phyloP scores from a whole-genome alignment of 768 basidiomycete species.

The Harrya chromipes region DNA sequence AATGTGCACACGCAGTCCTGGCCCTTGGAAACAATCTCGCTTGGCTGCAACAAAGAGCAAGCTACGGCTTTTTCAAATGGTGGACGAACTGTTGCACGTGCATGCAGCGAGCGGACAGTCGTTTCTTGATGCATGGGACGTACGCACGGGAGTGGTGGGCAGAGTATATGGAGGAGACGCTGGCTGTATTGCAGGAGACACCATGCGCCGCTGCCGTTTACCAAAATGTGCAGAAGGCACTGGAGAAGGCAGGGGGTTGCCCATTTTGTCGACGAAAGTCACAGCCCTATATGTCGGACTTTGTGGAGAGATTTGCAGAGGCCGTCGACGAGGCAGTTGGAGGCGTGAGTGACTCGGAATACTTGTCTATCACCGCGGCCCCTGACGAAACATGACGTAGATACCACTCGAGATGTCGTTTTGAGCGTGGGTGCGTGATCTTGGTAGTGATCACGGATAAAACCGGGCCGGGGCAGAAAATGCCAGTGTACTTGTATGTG shows the following conservation, averaged over 20 bases:
- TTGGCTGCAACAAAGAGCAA: slow-evolving; percentile 23
- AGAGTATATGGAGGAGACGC: slow-evolving; percentile 30
- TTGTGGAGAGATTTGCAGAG: slow-evolving; percentile 20
- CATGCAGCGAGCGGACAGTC: slow-evolving; percentile 17
- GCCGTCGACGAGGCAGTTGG: slow-evolving; percentile 20
- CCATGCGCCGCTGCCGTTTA: slow-evolving; percentile 22
- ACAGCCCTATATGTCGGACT: slow-evolving; percentile 19
- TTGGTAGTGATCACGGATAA: neutral
- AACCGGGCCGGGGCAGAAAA: neutral
- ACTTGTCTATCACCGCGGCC: neutral
- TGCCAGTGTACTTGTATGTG: neutral
- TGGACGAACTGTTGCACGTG: slow-evolving; percentile 29
- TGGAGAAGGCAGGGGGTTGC: slow-evolving; percentile 16
- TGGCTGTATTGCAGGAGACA: slow-evolving; percentile 17
- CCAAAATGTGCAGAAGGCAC: slow-evolving; percentile 14
- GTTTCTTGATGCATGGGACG: slow-evolving; percentile 23
- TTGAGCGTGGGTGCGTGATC: neutral
- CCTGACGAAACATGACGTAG: slow-evolving; percentile 5
- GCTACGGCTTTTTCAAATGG: slow-evolving; percentile 26
- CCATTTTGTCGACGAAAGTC: slow-evolving; percentile 20
- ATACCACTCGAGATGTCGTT: slow-evolving; percentile 21
- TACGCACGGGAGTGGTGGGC: slow-evolving; percentile 33
- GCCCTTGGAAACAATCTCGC: slow-evolving; percentile 18
- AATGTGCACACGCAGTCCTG: slow-evolving; percentile 17
- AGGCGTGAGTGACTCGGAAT: slow-evolving; percentile 17